Percentiles rank a stretch among this genome's conserved stretches.
phyloP scores from a whole-genome alignment of 768 basidiomycete species.

The Pluteus cervinus region DNA sequence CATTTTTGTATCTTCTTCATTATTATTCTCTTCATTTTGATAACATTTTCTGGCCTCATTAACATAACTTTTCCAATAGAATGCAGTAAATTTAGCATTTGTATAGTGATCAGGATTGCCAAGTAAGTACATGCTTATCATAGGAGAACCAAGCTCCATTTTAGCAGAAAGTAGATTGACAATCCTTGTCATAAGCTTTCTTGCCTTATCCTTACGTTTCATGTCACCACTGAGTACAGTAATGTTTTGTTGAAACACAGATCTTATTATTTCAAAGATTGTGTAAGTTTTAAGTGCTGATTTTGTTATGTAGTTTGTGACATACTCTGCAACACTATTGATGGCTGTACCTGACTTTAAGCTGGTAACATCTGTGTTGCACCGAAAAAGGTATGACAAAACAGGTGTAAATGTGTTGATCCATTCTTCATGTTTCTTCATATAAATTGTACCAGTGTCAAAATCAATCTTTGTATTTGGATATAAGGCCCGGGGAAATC shows the following conservation, averaged over 20 bases:
- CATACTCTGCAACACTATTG: slow-evolving; percentile 15
- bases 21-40: slow-evolving; percentile 10
- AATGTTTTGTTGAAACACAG: slow-evolving; percentile 1
- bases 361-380: slow-evolving; percentile 32
- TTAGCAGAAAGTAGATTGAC: slow-evolving; percentile 21
- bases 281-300: slow-evolving; percentile 19
- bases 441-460: slow-evolving; percentile 7
- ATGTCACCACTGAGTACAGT: slow-evolving; percentile 8
- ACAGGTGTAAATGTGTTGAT: slow-evolving; percentile 19
- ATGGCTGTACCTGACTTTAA: too few species aligned
- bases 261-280: slow-evolving; percentile 14
- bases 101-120: slow-evolving; percentile 27
- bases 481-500: slow-evolving; percentile 23
- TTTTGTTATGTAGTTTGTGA: slow-evolving; percentile 34
- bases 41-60: slow-evolving; percentile 10
- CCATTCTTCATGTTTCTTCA: slow-evolving; percentile 25
- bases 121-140: slow-evolving; percentile 22
- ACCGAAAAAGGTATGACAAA: slow-evolving; percentile 17
- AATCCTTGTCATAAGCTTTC: slow-evolving; percentile 22
- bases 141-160: slow-evolving; percentile 25
- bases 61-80: slow-evolving; percentile 23
- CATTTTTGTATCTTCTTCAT: slow-evolving; percentile 10
- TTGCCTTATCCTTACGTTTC: slow-evolving; percentile 4
- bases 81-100: slow-evolving; percentile 18
- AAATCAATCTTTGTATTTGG: slow-evolving; percentile 20